Evolutionary conservation across 805 yeast species (phyloP).

Genomic region (Candida wancherniae): DNA sequence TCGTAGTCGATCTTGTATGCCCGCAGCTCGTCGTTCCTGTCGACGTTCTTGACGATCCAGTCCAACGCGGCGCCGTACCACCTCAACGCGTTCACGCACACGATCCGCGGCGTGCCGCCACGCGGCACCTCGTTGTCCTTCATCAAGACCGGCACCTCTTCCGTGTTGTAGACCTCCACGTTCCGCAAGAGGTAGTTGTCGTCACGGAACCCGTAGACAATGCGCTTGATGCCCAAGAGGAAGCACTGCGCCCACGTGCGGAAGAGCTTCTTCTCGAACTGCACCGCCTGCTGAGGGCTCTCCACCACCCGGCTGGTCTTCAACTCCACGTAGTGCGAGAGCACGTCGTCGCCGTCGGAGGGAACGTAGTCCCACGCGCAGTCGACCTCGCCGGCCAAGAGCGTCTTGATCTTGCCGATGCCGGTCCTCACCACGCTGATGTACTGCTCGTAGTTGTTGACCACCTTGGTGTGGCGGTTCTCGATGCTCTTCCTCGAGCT

Average conservation of each 20-base stretch:
- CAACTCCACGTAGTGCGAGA: conserved; percentile 78
- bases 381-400: conserved; percentile 89
- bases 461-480: conserved; percentile 51
- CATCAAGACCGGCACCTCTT: conserved; percentile 67
- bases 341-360: conserved; percentile 39
- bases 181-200: conserved; percentile 56
- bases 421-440: conserved; percentile 80
- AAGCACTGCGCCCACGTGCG: conserved; percentile 93
- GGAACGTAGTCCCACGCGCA: conserved; percentile 83
- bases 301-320: conserved; percentile 63
- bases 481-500: conserved; percentile 66
- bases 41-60: conserved; percentile 57
- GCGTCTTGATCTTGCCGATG: conserved; percentile 62
- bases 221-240: conserved; percentile 73
- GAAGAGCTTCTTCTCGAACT: conserved; percentile 72
- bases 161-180: conserved; percentile 73
- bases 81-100: conserved; percentile 73
- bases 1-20: conserved; percentile 56
- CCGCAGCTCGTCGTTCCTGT: conserved; percentile 46
- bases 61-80: conserved; percentile 84
- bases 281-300: conserved; percentile 51
- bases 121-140: conserved; percentile 45
- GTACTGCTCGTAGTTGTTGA: conserved; percentile 73
- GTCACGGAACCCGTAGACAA: conserved; percentile 85
- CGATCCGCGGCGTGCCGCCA: conserved; percentile 41